These are phyloP conservation scores for Epithemia pelagica DNA, from an alignment of 108 stramenopile species.

Conservation along the genomic window DNA sequence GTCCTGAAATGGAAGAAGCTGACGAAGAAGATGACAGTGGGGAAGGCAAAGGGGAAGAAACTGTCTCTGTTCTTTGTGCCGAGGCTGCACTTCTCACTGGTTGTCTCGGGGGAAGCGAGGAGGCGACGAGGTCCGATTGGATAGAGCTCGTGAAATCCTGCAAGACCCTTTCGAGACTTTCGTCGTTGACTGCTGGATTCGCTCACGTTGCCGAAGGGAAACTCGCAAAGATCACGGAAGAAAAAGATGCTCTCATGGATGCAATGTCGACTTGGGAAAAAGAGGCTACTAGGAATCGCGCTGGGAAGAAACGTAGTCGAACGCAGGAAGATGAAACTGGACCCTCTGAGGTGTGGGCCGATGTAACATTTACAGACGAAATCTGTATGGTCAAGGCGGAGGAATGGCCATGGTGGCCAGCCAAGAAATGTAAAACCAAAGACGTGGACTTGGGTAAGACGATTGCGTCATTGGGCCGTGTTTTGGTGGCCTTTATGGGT, in stretches of 20 bases:
- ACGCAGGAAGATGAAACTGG: constrained; percentile 13
- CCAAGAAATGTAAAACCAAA: constrained; percentile 52
- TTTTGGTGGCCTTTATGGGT: constrained; percentile 66
- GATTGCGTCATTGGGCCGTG: constrained; percentile 31
- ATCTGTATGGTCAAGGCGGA: constrained; percentile 64
- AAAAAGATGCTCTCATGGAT: constrained; percentile 37
- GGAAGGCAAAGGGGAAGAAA: constrained; percentile 33
- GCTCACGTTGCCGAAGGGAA: constrained; percentile 30
- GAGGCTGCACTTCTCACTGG: constrained; percentile 65
- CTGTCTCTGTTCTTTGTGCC: constrained; percentile 48
- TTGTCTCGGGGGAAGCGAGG: constrained; percentile 55
- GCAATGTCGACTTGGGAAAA: constrained; percentile 41
- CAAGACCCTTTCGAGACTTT: constrained; percentile 65
- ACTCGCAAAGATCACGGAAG: constrained; percentile 50
- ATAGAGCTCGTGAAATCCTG: constrained; percentile 56
- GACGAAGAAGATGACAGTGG: constrained; percentile 41
- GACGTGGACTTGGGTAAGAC: constrained; percentile 35
- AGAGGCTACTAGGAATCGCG: constrained; percentile 12
- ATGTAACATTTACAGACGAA: constrained; percentile 55
- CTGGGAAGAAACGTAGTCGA: constrained; percentile 12
- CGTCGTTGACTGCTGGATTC: constrained; percentile 48
- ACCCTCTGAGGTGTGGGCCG: constrained; percentile 62
- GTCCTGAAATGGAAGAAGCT: constrained; percentile 49
- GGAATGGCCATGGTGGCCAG: constrained; percentile 80
- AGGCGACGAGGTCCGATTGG: constrained; percentile 69